Percentiles rank a stretch among this genome's conserved stretches.
Evolutionary conservation across 2,329 filamentous ascomycete species (phyloP).

Genomic region (Venturiaceae sp.): DNA sequence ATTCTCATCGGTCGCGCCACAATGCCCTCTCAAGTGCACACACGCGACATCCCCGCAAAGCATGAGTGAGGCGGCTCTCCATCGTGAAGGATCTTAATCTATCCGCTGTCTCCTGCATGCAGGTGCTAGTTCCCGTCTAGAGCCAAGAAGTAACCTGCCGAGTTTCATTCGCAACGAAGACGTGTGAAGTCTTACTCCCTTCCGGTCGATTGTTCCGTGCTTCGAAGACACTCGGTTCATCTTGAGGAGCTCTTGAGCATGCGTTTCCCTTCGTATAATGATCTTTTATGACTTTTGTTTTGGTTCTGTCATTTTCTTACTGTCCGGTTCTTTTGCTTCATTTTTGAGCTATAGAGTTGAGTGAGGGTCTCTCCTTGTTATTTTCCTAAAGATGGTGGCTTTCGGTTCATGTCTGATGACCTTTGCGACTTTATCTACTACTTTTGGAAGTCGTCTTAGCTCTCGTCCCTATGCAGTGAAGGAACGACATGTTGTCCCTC

Average conservation of each 20-base stretch:
- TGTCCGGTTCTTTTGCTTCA: background rate
- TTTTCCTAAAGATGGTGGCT: background rate
- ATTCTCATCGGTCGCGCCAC: background rate
- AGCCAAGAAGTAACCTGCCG: background rate
- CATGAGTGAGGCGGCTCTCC: background rate
- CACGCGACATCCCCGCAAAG: background rate
- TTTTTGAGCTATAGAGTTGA: background rate
- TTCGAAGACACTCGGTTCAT: background rate
- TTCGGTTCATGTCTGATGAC: background rate
- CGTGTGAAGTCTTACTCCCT: background rate
- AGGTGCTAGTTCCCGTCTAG: background rate
- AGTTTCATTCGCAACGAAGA: background rate
- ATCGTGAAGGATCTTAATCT: background rate
- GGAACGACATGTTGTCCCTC: conserved; percentile 44
- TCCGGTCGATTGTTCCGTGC: background rate
- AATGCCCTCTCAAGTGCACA: background rate
- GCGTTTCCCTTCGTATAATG: background rate
- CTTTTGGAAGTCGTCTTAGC: background rate
- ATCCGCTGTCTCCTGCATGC: background rate
- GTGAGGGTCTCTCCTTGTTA: background rate
- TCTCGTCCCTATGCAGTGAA: conserved; percentile 39
- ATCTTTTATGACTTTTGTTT: background rate
- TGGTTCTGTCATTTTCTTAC: background rate
- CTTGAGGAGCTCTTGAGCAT: background rate
- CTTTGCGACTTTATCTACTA: background rate